Evolutionary conservation across 1,284 basidiomycete species (phyloP).

Genomic region (Singerocomus rubriflavus): DNA sequence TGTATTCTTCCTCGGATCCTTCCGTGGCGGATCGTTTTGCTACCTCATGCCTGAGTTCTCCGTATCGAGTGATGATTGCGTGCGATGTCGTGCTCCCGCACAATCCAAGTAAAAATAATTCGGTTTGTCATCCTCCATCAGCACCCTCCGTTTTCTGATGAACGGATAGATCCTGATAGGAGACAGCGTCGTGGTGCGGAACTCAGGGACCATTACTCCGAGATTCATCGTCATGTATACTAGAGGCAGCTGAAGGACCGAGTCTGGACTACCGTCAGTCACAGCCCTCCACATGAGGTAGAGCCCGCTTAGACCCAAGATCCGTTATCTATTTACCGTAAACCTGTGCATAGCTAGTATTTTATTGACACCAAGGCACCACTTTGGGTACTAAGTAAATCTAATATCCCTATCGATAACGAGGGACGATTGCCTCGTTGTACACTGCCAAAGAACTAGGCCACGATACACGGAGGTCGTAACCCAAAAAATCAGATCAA

Average conservation of each 20-base stretch:
- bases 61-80: conserved; percentile 59
- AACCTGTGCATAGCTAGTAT: conserved; percentile 20
- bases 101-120: conserved; percentile 23
- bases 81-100: conserved; percentile 51
- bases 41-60: conserved; percentile 59
- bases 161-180: conserved; percentile 30
- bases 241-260: conserved; percentile 26
- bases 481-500: conserved; percentile 16
- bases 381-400: conserved; percentile 7
- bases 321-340: conserved; percentile 23
- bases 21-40: conserved; percentile 51
- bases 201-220: conserved; percentile 32
- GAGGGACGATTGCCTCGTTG: conserved; percentile 25
- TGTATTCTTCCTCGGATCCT: conserved; percentile 59
- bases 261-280: conserved; percentile 18
- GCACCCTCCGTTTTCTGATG: conserved; percentile 30
- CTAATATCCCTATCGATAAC: conserved; percentile 17
- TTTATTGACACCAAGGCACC: conserved; percentile 23
- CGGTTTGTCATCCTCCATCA: conserved; percentile 28
- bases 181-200: conserved; percentile 32
- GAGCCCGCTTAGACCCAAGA: conserved; percentile 20
- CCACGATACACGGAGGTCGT: conserved; percentile 19
- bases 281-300: conserved; percentile 18
- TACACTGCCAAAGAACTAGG: conserved; percentile 21
- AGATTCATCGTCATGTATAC: conserved; percentile 37